Percentiles rank a stretch among this genome's conserved stretches.
Conservation (phyloP, 257 asterid genomes). For the Agastache rugosa region DNA sequence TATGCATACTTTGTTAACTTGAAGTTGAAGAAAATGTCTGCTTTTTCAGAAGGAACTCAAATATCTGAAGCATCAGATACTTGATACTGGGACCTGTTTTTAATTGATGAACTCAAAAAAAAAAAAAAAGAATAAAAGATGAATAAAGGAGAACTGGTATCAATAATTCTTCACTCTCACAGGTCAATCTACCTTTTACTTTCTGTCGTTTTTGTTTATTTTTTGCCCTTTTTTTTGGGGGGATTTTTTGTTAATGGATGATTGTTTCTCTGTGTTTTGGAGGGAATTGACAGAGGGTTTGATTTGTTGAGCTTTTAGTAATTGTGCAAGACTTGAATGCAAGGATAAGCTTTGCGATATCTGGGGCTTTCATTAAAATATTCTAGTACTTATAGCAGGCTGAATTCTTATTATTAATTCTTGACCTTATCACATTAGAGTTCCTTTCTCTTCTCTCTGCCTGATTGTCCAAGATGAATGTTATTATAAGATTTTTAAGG, state of each 20-base stretch:
- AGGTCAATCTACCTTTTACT: background rate
- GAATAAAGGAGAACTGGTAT: background rate
- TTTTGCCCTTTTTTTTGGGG: too few species aligned
- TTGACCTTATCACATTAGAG: background rate
- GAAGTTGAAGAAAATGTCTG: conserved; percentile 16
- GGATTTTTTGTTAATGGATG: background rate
- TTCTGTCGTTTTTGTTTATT: too few species aligned
- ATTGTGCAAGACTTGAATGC: conserved; percentile 5
- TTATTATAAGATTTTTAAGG: background rate
- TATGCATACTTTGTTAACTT: conserved; percentile 3
- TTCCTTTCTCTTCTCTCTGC: background rate
- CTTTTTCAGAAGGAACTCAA: conserved; percentile 22
- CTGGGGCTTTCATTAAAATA: background rate
- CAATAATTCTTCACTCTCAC: background rate
- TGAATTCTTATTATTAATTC: background rate
- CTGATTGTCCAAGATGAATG: background rate
- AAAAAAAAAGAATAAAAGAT: too few species aligned
- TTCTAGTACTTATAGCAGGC: background rate
- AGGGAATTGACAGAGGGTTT: conserved; percentile 3
- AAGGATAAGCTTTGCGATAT: background rate
- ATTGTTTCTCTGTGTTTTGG: conserved; percentile 2
- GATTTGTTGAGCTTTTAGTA: background rate
- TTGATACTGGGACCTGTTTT: background rate
- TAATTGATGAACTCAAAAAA: background rate
- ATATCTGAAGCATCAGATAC: conserved; percentile 2